A percentile compares a stretch with the other conserved stretches of the same genome.
Conservation (phyloP, 768 basidiomycete genomes). For the Leccinum olivaceopallidum region DNA sequence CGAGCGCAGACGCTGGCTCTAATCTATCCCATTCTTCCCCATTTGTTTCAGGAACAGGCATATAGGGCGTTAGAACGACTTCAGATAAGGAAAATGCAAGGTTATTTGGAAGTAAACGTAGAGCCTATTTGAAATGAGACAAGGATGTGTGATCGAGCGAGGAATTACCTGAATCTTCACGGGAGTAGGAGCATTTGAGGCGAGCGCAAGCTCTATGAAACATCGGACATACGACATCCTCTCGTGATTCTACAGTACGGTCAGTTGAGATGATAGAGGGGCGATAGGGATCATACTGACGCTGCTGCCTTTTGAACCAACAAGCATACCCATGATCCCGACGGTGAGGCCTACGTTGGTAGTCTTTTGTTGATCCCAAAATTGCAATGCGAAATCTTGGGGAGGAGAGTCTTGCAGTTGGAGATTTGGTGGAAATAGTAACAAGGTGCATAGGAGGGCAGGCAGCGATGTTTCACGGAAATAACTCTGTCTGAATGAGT, state of each 20-base stretch:
- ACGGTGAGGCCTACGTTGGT: conserved; percentile 78
- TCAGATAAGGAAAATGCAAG: conserved; percentile 64
- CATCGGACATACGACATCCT: conserved; percentile 64
- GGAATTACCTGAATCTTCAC: conserved; percentile 79
- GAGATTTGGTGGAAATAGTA: conserved; percentile 68
- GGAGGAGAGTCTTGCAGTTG: conserved; percentile 60
- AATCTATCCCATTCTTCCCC: conserved; percentile 94
- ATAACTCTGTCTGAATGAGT: conserved; percentile 69
- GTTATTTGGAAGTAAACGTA: conserved; percentile 56
- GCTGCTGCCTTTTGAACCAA: conserved; percentile 66
- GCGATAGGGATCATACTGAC: conserved; percentile 39
- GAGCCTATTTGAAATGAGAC: conserved; percentile 43
- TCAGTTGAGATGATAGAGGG: conserved; percentile 3
- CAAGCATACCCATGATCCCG: conserved; percentile 82
- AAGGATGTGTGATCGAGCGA: conserved; percentile 14
- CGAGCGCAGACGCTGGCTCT: conserved; percentile 76
- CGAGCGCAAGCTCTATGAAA: conserved; percentile 83
- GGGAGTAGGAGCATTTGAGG: conserved; percentile 89
- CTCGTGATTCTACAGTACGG: conserved; percentile 52
- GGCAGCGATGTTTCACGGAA: conserved; percentile 87
- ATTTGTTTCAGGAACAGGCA: conserved; percentile 77
- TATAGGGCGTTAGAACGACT: conserved; percentile 68
- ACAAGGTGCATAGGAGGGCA: conserved; percentile 61
- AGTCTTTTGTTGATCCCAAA: conserved; percentile 94
- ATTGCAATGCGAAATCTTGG: conserved; percentile 92